These are phyloP conservation scores for Ulvella scutata DNA, from an alignment of 139 green algal genomes.

Conservation along the genomic window DNA sequence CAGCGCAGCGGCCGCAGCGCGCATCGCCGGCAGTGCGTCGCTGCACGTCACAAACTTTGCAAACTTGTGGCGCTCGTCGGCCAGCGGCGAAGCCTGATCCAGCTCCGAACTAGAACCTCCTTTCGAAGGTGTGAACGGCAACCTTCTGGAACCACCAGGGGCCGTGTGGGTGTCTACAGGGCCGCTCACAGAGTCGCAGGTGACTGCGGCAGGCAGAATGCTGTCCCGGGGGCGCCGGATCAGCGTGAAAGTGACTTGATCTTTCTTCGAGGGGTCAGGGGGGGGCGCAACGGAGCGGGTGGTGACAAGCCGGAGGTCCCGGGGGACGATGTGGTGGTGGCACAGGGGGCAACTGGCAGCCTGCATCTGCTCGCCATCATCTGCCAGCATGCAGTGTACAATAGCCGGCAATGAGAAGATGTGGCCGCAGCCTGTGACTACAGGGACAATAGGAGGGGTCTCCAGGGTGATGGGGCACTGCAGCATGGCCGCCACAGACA, in stretches of 20 bases:
- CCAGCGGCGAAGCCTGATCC: neutral
- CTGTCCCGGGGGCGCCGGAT: conserved; percentile 21
- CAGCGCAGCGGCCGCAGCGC: conserved; percentile 31
- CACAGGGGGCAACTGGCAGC: conserved; percentile 48
- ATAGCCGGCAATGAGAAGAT: conserved; percentile 66
- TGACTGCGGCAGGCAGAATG: conserved; percentile 23
- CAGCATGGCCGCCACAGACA: conserved; percentile 23
- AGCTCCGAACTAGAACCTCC: neutral
- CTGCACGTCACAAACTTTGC: conserved; percentile 47
- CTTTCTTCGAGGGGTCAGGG: conserved; percentile 7
- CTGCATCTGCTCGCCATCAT: conserved; percentile 34
- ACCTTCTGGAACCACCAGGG: neutral
- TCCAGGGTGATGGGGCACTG: conserved; percentile 77
- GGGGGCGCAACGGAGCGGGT: conserved; percentile 12
- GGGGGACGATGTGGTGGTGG: conserved; percentile 38
- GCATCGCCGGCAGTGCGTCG: conserved; percentile 31
- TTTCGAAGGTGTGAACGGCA: neutral
- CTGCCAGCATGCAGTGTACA: conserved; percentile 56
- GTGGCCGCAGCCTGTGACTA: conserved; percentile 82
- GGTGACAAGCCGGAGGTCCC: conserved; percentile 51
- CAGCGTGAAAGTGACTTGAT: conserved; percentile 27
- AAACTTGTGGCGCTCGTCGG: conserved; percentile 36
- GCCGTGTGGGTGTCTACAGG: too few relatives aligned
- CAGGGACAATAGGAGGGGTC: conserved; percentile 37
- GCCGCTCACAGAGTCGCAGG: neutral